Evolutionary conservation across 345 rosid genomes (phyloP).

Genomic region (Rubroshorea leprosula): DNA sequence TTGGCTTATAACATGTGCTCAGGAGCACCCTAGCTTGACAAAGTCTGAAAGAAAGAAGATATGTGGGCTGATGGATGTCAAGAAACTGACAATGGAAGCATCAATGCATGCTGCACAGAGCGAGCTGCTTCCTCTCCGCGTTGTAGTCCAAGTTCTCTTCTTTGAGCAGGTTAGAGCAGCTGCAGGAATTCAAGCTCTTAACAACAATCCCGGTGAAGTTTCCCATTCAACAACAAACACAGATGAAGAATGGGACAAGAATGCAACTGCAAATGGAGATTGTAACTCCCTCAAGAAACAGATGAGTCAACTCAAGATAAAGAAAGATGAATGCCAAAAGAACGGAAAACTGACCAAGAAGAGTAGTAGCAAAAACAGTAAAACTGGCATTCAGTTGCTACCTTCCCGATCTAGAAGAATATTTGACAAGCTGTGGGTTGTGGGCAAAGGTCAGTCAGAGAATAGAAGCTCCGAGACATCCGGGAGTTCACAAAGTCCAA

Average conservation of each 20-base stretch:
- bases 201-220: conserved; percentile 23
- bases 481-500: conserved; percentile 82
- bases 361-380: conserved; percentile 44
- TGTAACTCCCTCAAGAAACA: conserved; percentile 22
- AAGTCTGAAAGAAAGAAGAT: conserved; percentile 73
- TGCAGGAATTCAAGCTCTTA: conserved; percentile 37
- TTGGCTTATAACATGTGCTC: too few species aligned
- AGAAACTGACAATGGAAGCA: conserved; percentile 65
- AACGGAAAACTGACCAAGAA: conserved; percentile 38
- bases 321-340: conserved; percentile 22
- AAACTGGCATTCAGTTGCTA: conserved; percentile 54
- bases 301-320: conserved; percentile 24
- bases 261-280: conserved; percentile 23
- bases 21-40: conserved; percentile 68
- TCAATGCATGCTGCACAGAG: conserved; percentile 88
- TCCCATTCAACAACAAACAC: conserved; percentile 38
- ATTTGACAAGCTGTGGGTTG: conserved; percentile 65
- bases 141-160: conserved; percentile 86
- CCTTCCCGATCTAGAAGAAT: conserved; percentile 90
- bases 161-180: conserved; percentile 75
- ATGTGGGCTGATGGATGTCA: conserved; percentile 72
- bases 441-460: conserved; percentile 50
- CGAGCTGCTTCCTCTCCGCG: conserved; percentile 76
- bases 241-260: conserved; percentile 42
- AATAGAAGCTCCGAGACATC: conserved; percentile 78